Evolutionary conservation across 768 basidiomycete genomes (phyloP), one percentile per base, ranked within the genome.

Genomic region (Rhizopogon vesiculosus): DNA sequence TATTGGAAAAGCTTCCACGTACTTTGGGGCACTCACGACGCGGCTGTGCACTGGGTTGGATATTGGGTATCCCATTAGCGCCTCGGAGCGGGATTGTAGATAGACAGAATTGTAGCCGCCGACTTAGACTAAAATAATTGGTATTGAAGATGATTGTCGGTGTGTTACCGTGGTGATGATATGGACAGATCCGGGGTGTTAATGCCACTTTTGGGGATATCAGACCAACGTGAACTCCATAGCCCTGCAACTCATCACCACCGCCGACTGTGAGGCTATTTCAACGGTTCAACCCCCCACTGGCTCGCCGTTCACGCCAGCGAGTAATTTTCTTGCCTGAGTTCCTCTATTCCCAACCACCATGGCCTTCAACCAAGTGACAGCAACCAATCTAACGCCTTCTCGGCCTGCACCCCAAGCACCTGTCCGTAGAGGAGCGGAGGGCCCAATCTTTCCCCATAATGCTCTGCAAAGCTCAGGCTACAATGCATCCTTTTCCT

Each of bases 321-420:
- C 55, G 55, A 61, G 43, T 10, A 40, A 15, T 16, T 7, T 38
- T 13, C 9, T 22, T 29, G 39, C 61, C 62, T 59, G 60, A 59
- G n/a, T 42, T 54, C 59, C 50, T 59, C 54, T 57, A 19, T 58
- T 64, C 45, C 41, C 56, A 61, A 56, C 57, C 58, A 59, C 62
- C 25, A 80, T 81, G 79, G 74, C 80, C 48, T 81, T 73, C 67
- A 76, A 77, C 60, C 76, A 77, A 48, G 72, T 79, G 56, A 68
- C 79, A 42, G 66, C 83, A 19, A 71, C 80, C 42, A 87, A 86
- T 51, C 73, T 91, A 57, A 90, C 86, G 0, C 90, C 90, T 52
- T 83, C 86, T 39, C 79, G 90, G 41, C 89, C 91, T 52, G 89
- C 89, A 5, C 90, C 90, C 13, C 83, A 81, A 52, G 86, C 83